These are phyloP conservation scores for Vaccinium macrocarpon DNA, from an alignment of 148 eudicot genomes.

Conservation along the genomic window DNA sequence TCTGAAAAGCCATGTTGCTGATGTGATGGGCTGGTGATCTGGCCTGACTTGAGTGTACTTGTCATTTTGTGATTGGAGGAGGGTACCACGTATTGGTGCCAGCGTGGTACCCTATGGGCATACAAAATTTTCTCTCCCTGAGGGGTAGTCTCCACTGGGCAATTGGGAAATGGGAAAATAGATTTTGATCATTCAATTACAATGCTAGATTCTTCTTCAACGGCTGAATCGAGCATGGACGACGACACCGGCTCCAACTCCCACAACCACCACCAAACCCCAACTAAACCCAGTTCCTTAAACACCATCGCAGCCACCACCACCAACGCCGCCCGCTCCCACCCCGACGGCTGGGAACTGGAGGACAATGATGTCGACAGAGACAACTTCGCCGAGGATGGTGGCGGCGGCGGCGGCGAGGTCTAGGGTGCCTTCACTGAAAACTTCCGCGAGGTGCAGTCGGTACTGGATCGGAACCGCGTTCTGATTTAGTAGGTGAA, in stretches of 20 bases:
- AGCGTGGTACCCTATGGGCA: no score
- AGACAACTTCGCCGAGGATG: background rate
- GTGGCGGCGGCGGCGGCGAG: no score
- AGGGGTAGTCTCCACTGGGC: no score
- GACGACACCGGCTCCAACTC: constrained; percentile 2
- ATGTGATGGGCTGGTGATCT: no score
- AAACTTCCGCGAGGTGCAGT: constrained; percentile 50
- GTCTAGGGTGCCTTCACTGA: constrained; percentile 40
- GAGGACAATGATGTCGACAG: background rate
- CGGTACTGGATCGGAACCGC: constrained; percentile 55
- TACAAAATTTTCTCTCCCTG: no score
- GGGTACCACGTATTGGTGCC: no score
- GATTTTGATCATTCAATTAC: background rate
- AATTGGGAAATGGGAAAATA: background rate
- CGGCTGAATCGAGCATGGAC: constrained; percentile 24
- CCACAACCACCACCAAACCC: constrained; percentile 10
- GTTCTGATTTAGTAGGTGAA: constrained; percentile 57
- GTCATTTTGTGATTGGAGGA: no score
- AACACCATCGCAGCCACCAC: constrained; percentile 5
- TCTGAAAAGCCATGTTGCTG: no score
- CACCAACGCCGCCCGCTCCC: background rate
- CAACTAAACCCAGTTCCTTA: background rate
- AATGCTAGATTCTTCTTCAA: constrained; percentile 16
- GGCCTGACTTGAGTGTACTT: no score
- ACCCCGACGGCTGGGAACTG: background rate